Base-by-base conservation (phyloP, 1,284 basidiomycete species). In the Leccinum holopus region DNA sequence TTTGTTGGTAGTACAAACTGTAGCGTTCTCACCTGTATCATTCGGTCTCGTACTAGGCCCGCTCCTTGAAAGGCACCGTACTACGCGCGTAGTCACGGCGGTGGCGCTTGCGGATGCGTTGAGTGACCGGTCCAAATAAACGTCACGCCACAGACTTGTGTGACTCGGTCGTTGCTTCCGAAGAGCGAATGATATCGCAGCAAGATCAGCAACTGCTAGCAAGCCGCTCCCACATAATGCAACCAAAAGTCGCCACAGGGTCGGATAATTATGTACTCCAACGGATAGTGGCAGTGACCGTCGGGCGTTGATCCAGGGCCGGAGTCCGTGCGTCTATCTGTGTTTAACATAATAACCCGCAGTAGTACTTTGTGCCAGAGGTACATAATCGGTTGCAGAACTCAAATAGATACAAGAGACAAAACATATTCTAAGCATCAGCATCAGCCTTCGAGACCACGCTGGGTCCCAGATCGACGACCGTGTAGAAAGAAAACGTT, bases 401-500 rank as follows among this genome's bases (percentile, higher is more conserved):
- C 21, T 14, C 25, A 21, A 14, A 49, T 49, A 49, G 12, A 25
- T 57, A 64, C 60, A 59, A 66, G 7, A 11, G 28, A 47, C 21
- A 56, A 57, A 58, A 44, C 44, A 10, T 35, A 44, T 44, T 41
- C 58, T 67, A 78, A 18, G 62, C 58, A 55, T 70, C 69, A 8
- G 72, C 70, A 16, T 77, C 72, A 65, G 58, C 86, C 62, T 81
- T 81, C 1, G 85, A 81, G 55, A 87, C 78, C 52, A 88, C 78
- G 61, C 93, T 88, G 6, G 81, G 75, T 1, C 92, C 92, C 18
- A 95, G 80, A 70, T 92, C 87, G 10, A 94, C 84, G 9, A 90
- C 87, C 0, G 88, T 91, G 71, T 91, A 94, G 75, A 95, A 95
- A 16, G 89, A 86, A 75, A 94, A 94, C 11, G 90, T 92, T 79